Evolutionary conservation across 2,329 filamentous ascomycete species (phyloP).

Genomic region (Blumeria graminis): DNA sequence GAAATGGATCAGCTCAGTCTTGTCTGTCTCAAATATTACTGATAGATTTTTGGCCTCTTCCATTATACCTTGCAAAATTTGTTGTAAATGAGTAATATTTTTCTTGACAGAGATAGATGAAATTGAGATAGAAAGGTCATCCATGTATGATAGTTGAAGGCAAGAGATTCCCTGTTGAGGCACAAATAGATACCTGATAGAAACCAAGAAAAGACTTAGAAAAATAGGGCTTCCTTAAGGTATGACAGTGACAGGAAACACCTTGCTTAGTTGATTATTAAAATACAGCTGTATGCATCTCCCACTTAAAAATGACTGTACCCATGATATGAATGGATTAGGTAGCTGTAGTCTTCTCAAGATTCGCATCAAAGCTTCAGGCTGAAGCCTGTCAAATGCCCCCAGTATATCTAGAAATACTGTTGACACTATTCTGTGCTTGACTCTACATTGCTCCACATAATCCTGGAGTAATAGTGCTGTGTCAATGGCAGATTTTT

Average conservation of each 20-base stretch:
- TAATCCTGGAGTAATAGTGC: no score
- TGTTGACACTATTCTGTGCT: no score
- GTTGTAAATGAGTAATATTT: background rate
- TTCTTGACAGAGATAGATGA: background rate
- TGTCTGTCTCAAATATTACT: background rate
- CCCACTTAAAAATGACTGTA: background rate
- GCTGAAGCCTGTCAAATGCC: no score
- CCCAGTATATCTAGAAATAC: no score
- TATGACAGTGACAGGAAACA: background rate
- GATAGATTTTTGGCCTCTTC: background rate
- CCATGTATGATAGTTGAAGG: background rate
- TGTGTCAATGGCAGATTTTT: no score
- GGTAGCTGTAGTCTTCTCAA: no score
- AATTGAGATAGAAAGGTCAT: background rate
- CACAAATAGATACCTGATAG: background rate
- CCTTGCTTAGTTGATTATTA: background rate
- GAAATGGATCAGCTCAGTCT: background rate
- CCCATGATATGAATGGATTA: background rate
- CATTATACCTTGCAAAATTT: background rate
- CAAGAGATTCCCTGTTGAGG: background rate
- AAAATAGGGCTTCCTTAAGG: background rate
- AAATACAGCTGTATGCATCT: no score
- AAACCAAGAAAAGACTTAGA: background rate
- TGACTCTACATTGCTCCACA: no score
- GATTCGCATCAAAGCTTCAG: no score